Conservation (phyloP, 2,329 filamentous ascomycete genomes). For the Fusarium neocosmosporiellum region DNA sequence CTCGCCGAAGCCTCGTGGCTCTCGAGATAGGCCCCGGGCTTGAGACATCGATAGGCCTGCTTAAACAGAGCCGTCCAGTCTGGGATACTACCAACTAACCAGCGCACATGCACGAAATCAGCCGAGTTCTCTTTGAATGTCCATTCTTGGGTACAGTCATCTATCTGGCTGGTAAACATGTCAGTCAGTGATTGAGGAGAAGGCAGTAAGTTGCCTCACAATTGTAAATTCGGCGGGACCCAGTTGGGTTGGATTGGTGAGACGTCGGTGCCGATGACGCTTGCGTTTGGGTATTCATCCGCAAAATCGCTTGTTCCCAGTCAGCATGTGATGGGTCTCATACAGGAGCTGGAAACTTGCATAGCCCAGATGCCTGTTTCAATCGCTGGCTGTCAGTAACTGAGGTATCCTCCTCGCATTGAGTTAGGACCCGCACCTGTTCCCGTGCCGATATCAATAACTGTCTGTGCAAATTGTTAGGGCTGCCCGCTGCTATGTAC, state of each 20-base stretch:
- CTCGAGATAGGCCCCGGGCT: background rate
- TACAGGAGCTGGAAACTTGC: background rate
- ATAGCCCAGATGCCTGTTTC: conserved; percentile 5
- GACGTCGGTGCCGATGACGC: background rate
- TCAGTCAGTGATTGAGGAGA: background rate
- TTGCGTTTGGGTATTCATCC: background rate
- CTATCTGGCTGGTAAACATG: background rate
- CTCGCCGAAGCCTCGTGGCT: background rate
- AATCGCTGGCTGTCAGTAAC: background rate
- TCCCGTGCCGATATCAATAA: conserved; percentile 2
- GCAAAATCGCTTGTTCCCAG: background rate
- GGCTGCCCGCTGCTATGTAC: no score
- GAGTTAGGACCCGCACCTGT: background rate
- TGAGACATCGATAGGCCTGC: background rate
- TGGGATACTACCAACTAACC: background rate
- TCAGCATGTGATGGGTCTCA: background rate
- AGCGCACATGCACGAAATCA: background rate
- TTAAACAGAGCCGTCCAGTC: background rate
- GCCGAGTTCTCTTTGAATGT: background rate
- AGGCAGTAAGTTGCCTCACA: background rate
- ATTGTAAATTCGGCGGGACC: background rate
- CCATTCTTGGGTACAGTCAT: conserved; percentile 48
- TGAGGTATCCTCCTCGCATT: background rate
- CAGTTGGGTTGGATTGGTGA: background rate
- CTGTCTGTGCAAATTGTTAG: background rate